These are phyloP conservation scores for Edaphochlamys debaryana DNA, from an alignment of 139 green algal genomes.

Conservation along the genomic window DNA sequence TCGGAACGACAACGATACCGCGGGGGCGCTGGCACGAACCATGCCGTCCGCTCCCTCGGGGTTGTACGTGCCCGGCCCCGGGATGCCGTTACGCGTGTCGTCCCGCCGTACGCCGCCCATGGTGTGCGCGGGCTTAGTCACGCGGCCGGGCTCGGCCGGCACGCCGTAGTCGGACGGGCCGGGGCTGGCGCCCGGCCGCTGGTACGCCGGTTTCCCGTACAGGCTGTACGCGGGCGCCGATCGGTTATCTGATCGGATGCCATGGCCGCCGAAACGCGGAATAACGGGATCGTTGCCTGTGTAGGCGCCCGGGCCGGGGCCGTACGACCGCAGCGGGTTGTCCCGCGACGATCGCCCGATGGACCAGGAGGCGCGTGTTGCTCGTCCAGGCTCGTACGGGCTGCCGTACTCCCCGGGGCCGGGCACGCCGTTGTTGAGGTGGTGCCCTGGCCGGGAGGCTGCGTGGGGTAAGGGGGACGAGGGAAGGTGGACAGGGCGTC, in stretches of 20 bases:
- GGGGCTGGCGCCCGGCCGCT: background rate
- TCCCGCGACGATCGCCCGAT: constrained; percentile 18
- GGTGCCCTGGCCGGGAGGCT: no score
- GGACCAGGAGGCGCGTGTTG: constrained; percentile 13
- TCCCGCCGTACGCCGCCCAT: background rate
- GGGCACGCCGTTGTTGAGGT: constrained; percentile 5
- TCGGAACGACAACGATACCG: background rate
- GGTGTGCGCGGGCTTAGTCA: constrained; percentile 11
- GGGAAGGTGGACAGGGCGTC: no score
- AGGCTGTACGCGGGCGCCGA: constrained; percentile 18
- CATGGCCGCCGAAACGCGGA: constrained; percentile 2
- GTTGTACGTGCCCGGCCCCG: constrained; percentile 34
- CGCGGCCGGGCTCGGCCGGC: background rate
- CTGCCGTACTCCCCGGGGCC: constrained; percentile 22
- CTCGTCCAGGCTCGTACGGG: background rate
- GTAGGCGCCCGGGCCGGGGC: constrained; percentile 16
- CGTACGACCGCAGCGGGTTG: background rate
- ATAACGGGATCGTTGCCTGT: background rate
- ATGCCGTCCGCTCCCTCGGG: background rate
- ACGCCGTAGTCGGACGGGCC: constrained; percentile 30
- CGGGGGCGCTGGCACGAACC: background rate
- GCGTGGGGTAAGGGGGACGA: no score
- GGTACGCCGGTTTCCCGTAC: background rate
- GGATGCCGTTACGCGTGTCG: background rate
- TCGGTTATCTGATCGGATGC: background rate